Evolutionary conservation across 768 basidiomycete species (phyloP).

Genomic region (Crucibulum laeve): DNA sequence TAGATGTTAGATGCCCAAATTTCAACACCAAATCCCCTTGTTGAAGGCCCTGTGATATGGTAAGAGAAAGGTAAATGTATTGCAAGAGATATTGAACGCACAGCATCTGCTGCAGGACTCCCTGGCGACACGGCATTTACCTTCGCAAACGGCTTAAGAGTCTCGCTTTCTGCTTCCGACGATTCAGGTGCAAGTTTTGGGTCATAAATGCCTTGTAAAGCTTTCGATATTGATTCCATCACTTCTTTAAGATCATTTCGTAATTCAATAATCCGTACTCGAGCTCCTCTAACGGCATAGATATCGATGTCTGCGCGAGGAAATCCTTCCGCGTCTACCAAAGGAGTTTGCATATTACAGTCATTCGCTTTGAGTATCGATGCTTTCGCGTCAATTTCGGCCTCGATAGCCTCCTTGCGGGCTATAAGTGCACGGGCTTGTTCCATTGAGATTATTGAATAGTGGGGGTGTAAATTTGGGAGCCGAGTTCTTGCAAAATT

Average conservation of each 20-base stretch:
- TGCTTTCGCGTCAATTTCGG: conserved; percentile 59
- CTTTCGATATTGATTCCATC: conserved; percentile 62
- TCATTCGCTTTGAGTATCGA: conserved; percentile 61
- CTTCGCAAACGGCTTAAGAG: conserved; percentile 61
- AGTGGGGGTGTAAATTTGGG: no score
- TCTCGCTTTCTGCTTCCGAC: conserved; percentile 8
- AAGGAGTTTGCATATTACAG: conserved; percentile 63
- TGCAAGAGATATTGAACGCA: conserved; percentile 24
- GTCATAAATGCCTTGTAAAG: conserved; percentile 68
- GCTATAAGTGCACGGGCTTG: conserved; percentile 62
- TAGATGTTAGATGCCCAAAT: conserved; percentile 60
- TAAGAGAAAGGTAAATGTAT: neutral
- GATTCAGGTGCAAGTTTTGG: conserved; percentile 23
- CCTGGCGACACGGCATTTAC: conserved; percentile 77
- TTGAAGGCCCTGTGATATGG: conserved; percentile 50
- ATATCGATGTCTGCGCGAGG: conserved; percentile 86
- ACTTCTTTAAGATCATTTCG: conserved; percentile 71
- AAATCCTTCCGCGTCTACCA: conserved; percentile 86
- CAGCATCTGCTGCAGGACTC: conserved; percentile 83
- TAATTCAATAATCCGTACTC: conserved; percentile 74
- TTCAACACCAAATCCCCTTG: conserved; percentile 69
- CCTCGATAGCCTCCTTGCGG: conserved; percentile 69
- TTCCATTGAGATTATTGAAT: conserved; percentile 43
- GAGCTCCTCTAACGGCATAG: conserved; percentile 70
- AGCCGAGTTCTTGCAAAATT: no score